Evolutionary conservation across 2,329 filamentous ascomycete species (phyloP), one percentile per base, ranked within the genome.

Genomic region (Aspergillus neoniger): DNA sequence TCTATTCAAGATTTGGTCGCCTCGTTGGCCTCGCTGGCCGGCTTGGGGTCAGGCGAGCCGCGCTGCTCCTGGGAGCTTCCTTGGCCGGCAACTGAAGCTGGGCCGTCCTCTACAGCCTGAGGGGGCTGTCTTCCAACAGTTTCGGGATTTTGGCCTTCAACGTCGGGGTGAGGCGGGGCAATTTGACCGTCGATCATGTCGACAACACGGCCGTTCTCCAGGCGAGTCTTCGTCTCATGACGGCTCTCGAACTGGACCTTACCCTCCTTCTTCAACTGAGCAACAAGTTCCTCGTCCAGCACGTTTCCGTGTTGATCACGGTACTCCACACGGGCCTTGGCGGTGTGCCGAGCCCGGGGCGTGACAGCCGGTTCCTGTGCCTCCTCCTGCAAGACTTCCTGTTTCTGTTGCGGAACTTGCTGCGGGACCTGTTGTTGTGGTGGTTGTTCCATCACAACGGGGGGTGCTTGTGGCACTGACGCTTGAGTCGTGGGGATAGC

Each of bases 161-260:
- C 81, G 68, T 86, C 84, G 1, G 83, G 84, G 69, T 86, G 84
- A 62, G 81, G 80, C 49, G 82, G 84, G 55, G 80, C 83, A 21
- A 74, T 65, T 55, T 76, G 67, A 38, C 73, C 74, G 58, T 80
- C 71, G 23, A 76, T 66, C 51, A 76, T 67, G 15, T 74, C 70
- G n/a, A 96, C 78, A 72, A 96, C 91, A 66, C 93, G 92, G 61
- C 93, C 95, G 47, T 87, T 76, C 55, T 85, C 86, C 58, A 98
- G 78, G 60, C 91, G 88, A 8, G 92, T 97, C 65, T 91, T 86
- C n/a, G 94, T 97, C 82, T 98, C 94, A 74, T 97, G 97, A 67
- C 89, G 90, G 12, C 95, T 98, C 80, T 96, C 88, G 80, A 99
- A 97, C 70, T 92, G 91, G 61, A 98, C 93, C 78, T 96, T 96